Percentiles rank a stretch among this genome's conserved stretches.
phyloP scores from a whole-genome alignment of 345 rosid genomes.

The Hevea brasiliensis region DNA sequence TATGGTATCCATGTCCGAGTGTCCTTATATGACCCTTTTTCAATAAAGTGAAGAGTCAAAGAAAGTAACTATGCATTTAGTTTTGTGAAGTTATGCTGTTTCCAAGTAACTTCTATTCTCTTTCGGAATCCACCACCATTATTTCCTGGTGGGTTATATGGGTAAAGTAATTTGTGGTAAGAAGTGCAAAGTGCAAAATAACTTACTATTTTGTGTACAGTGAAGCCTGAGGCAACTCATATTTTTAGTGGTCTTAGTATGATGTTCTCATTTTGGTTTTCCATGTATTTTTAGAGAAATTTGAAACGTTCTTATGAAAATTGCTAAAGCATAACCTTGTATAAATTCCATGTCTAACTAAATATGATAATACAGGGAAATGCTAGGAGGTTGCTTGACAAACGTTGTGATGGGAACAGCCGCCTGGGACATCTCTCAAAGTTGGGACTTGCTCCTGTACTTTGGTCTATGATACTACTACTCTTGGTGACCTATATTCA shows the following conservation, averaged over 20 bases:
- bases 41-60: too few species aligned
- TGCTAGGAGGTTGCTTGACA: slow-evolving; percentile 86
- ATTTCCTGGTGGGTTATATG: neutral
- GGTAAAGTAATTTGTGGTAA: neutral
- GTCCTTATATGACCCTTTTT: neutral
- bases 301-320: neutral
- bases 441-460: slow-evolving; percentile 83
- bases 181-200: slow-evolving; percentile 3
- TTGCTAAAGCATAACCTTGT: neutral
- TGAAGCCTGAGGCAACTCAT: neutral
- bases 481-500: slow-evolving; percentile 63
- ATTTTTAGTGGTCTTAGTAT: neutral
- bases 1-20: neutral
- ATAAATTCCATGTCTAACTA: slow-evolving; percentile 5
- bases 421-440: slow-evolving; percentile 73
- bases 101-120: slow-evolving; percentile 4
- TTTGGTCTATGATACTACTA: slow-evolving; percentile 66
- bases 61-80: too few species aligned
- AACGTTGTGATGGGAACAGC: slow-evolving; percentile 68
- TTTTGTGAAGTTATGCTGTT: slow-evolving; percentile 2
- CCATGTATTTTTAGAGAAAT: neutral
- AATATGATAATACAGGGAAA: slow-evolving; percentile 64
- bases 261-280: neutral
- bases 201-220: neutral
- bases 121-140: neutral